Percentiles rank a stretch among this genome's conserved stretches.
phyloP scores from a whole-genome alignment of 129 eudicot genomes.

The Calendula officinalis region DNA sequence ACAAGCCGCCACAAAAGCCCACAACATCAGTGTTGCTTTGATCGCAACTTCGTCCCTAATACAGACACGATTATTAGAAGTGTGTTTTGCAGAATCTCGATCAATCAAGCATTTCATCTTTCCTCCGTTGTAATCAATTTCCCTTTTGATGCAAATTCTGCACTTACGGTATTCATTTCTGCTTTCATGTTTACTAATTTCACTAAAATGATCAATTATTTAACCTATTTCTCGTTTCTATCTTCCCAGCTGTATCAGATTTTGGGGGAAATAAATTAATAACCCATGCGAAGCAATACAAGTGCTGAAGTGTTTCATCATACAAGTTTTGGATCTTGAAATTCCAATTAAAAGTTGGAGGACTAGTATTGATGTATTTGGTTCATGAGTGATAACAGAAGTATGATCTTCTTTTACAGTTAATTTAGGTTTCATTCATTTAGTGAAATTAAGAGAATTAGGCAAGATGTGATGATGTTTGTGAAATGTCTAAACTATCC shows the following conservation, averaged over 20 bases:
- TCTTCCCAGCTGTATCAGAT: not conserved
- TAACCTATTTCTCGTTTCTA: not conserved
- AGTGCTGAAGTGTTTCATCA: not conserved
- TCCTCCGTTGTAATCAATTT: too few species aligned
- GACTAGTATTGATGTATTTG: slow-evolving; percentile 8
- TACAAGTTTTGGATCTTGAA: slow-evolving; percentile 11
- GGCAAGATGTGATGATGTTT: not conserved
- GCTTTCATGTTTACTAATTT: not conserved
- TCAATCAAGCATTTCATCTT: too few species aligned
- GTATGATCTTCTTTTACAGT: slow-evolving; percentile 8
- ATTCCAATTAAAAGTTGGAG: not conserved
- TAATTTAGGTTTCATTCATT: not conserved
- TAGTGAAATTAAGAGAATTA: not conserved
- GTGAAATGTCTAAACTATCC: not conserved
- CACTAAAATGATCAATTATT: not conserved
- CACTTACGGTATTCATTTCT: not conserved
- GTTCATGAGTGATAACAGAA: slow-evolving; percentile 15
- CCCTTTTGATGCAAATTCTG: too few species aligned
- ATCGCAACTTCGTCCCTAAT: too few species aligned
- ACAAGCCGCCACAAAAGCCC: too few species aligned
- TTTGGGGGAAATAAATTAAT: not conserved
- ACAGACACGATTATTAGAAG: too few species aligned
- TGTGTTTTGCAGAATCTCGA: too few species aligned
- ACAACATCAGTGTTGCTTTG: too few species aligned
- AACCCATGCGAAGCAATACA: not conserved